Conservation (phyloP, 2,329 filamentous ascomycete genomes). For the Colletotrichum sp. region DNA sequence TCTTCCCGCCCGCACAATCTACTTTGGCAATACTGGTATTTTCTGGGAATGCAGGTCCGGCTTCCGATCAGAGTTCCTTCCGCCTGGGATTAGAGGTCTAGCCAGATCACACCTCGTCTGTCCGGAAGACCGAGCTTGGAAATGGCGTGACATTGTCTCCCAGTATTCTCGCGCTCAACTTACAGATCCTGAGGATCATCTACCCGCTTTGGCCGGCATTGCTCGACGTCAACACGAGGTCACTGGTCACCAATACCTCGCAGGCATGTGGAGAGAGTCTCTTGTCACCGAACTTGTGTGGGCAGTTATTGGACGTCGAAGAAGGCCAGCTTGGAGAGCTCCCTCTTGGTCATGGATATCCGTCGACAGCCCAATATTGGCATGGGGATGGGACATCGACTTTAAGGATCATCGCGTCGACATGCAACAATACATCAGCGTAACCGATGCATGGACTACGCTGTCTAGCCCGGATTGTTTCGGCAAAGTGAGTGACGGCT, state of each 20-base stretch:
- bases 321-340: not conserved
- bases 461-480: not conserved
- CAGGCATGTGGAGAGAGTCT: not conserved
- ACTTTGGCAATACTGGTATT: accelerated
- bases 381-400: too few relatives aligned
- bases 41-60: not conserved
- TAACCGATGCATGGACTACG: not conserved
- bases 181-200: accelerated
- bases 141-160: accelerated
- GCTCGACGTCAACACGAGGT: not conserved
- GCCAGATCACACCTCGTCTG: not conserved
- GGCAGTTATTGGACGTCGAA: not conserved
- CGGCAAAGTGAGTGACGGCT: not conserved
- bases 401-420: too few relatives aligned
- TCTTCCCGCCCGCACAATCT: not conserved
- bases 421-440: not conserved
- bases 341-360: not conserved
- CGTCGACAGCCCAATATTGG: not conserved
- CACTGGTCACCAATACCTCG: not conserved
- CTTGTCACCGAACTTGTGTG: not conserved
- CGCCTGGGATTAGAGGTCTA: not conserved
- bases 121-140: not conserved
- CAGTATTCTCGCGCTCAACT: not conserved
- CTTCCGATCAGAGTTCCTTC: not conserved
- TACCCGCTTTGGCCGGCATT: not conserved